A percentile compares a stretch with the other conserved stretches of the same genome.
Conservation (phyloP, 2,329 filamentous ascomycete genomes). For the Aspergillus sojae region DNA sequence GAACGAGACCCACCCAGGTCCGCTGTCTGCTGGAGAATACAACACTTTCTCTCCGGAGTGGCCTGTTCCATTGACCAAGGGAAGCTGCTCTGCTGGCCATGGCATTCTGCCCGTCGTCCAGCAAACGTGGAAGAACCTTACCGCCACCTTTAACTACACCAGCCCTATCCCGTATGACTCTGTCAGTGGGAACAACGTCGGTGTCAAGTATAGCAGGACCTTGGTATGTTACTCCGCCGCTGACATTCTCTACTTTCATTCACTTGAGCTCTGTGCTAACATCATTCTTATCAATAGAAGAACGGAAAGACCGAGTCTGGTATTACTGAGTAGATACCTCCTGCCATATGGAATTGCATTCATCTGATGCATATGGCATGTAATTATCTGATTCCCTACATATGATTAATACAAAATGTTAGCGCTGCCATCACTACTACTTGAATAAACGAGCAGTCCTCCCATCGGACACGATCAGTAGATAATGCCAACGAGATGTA, state of each 20-base stretch:
- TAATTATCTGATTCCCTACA: not conserved
- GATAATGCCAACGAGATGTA: no score
- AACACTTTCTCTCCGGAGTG: slow-evolving; percentile 30
- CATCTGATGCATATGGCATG: not conserved
- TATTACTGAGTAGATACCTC: slow-evolving; percentile 3
- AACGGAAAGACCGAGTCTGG: slow-evolving; percentile 12
- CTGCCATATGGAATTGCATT: not conserved
- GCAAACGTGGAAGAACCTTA: slow-evolving; percentile 29
- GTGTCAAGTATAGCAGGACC: slow-evolving; percentile 21
- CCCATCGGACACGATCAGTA: no score
- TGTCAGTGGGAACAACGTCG: slow-evolving; percentile 20
- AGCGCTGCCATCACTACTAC: no score
- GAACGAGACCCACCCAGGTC: slow-evolving; percentile 59
- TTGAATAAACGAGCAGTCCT: no score
- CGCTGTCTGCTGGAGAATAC: slow-evolving; percentile 29
- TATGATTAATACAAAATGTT: not conserved
- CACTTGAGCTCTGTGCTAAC: not conserved
- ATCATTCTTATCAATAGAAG: not conserved
- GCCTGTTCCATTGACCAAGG: slow-evolving; percentile 36
- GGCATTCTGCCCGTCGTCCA: slow-evolving; percentile 37
- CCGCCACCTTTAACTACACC: slow-evolving; percentile 38
- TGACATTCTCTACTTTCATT: not conserved
- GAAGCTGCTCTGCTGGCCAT: slow-evolving; percentile 38
- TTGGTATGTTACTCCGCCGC: slow-evolving; percentile 12
- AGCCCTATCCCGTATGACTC: slow-evolving; percentile 34